Evolutionary conservation across 805 yeast species (phyloP), one percentile per base, ranked within the genome.

Genomic region (Jamesozyma lodderae): DNA sequence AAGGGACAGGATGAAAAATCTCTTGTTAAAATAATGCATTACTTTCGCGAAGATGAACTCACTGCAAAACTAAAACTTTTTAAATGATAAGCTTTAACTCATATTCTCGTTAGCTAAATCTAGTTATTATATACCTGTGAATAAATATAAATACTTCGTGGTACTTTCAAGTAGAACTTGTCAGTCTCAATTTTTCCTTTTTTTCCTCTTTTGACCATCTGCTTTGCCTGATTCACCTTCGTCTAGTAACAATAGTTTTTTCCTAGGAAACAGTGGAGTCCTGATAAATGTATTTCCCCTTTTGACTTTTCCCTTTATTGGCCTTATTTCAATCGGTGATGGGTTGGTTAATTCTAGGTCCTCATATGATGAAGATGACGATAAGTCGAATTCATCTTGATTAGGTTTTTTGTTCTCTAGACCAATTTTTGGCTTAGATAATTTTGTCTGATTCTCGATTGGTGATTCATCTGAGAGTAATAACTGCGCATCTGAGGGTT

Each of bases 11-110:
- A 54, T 6, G 70, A 69, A 36, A 61, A 51, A 24, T 65, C 70
- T 33, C 69, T 78, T 2, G 68, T 70, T 4, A 77, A 75, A 49
- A 75, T 77, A 52, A 80, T 81, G 81, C 90, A 82, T 58, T 68
- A 75, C 38, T 69, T 82, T 40, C 63, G 76, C 39, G 68, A 69
- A 32, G 72, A 70, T 4, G 77, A 77, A 41, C 53, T 81, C 4
- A 45, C 68, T 11, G 75, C 72, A 16, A 81, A 73, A 46, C 63
- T 80, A 19, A 50, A 52, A 23, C 37, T 20, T 15, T 39, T 37
- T 27, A 33, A 36, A 29, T 30, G 24, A 24, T 15, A 17, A 7
- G 17, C 11, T 29, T 17, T 29, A 7, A n/a, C n/a, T n/a, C n/a
- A n/a, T n/a, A n/a, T n/a, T n/a, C n/a, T n/a, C n/a, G n/a, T n/a